phyloP scores from a whole-genome alignment of 139 green algal species.

The Closterium sp. region DNA sequence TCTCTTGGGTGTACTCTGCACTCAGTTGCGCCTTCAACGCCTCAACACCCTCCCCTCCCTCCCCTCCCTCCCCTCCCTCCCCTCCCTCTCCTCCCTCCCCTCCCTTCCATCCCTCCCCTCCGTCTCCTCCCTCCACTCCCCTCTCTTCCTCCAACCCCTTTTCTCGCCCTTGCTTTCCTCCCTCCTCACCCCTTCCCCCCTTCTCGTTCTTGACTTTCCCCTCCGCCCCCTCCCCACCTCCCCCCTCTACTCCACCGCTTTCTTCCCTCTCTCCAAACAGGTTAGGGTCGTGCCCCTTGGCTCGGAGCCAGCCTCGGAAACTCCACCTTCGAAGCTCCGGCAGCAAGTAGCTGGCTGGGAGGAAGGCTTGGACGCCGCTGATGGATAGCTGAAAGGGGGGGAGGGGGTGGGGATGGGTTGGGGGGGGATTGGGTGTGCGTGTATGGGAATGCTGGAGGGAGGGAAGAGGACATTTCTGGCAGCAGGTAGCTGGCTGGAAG shows the following conservation, averaged over 20 bases:
- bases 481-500: too few relatives aligned
- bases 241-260: neutral
- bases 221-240: neutral
- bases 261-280: neutral
- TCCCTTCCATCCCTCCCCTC: too few relatives aligned
- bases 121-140: neutral
- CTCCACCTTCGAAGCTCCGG: neutral
- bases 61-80: neutral
- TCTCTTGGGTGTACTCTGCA: neutral
- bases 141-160: neutral
- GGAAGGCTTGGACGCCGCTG: too few relatives aligned
- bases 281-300: neutral
- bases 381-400: too few relatives aligned
- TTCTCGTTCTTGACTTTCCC: too few relatives aligned
- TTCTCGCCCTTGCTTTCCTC: neutral
- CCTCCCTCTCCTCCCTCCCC: too few relatives aligned
- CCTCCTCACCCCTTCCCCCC: too few relatives aligned
- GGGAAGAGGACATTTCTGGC: too few relatives aligned
- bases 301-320: neutral
- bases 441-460: too few relatives aligned
- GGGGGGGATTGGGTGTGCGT: too few relatives aligned
- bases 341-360: neutral
- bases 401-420: too few relatives aligned
- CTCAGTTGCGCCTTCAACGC: neutral
- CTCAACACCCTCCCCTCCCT: neutral